Base-by-base conservation (phyloP, 2,329 filamentous ascomycete species). In the Hypocrella siamensis region DNA sequence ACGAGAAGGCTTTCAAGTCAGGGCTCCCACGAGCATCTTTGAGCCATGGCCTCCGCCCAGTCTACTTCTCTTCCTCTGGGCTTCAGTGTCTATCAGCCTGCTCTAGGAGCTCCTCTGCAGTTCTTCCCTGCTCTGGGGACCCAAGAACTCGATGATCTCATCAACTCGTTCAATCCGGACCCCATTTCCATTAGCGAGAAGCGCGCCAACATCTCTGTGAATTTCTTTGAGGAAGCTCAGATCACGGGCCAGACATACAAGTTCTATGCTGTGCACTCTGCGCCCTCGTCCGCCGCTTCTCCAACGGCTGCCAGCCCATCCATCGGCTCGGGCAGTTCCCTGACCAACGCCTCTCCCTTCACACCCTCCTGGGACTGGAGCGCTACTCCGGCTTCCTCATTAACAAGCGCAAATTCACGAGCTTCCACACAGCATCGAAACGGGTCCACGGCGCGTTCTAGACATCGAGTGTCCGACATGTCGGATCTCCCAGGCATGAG, bases 71-170 rank as follows among this genome's bases (percentile, higher is more conserved):
- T 56, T 19, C 51, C 52, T 30, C 48, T 62, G 53, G 67, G 67
- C 35, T 74, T 74, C 51, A 71, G 69, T 37, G 60, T 76, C 48
- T 70, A 63, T 46, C 72, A 77, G 57, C 60, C 68, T 27, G 49
- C 58, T 30, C 56, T 71, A 33, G 71, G 71, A 31, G 61, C 64
- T 30, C 54, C 64, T 38, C 58, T 77, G 35, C 59, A 83, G 54
- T 74, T 83, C 65, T 54, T 75, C 49, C 66, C 82, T 57, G 56
- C 76, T 45, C 57, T 83, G 53, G 58, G 75, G 47, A 60, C 66
- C 38, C 43, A 67, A 53, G 65, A 81, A 50, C 61, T 77, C 32
- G 70, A 75, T 44, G 56, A 65, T 32, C 53, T 77, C 47, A 63
- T 78, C 43, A 56, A 71, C 48, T 59, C 63, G 38, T 74, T 73